Evolutionary conservation across 805 yeast species (phyloP).

Genomic region (Kodamaea kaohsiungensis): DNA sequence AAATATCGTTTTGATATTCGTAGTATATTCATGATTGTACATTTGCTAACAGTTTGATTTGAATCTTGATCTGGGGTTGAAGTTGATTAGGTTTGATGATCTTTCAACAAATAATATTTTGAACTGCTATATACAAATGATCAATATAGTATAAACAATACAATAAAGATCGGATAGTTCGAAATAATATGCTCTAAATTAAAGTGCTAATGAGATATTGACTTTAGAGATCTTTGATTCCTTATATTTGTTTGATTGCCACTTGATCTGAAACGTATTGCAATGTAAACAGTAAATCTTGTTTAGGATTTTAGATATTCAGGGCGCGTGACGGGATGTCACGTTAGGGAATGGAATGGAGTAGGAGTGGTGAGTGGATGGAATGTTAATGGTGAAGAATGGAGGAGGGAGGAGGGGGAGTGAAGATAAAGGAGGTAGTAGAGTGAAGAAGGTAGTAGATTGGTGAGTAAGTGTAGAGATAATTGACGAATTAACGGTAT

Average conservation of each 20-base stretch:
- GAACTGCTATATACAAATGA: too few species aligned
- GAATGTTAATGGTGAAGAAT: too few species aligned
- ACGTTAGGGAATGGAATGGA: neutral
- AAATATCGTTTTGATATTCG: neutral
- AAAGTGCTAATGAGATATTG: neutral
- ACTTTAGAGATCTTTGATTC: neutral
- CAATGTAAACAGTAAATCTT: neutral
- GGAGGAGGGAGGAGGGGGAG: too few species aligned
- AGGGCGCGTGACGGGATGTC: neutral
- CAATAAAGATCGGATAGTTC: neutral
- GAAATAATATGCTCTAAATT: too few species aligned
- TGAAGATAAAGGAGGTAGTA: too few species aligned
- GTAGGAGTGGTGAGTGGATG: too few species aligned
- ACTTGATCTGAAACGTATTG: neutral
- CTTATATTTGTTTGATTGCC: neutral
- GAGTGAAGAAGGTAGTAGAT: too few species aligned
- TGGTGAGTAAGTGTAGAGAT: too few species aligned
- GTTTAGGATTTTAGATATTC: neutral
- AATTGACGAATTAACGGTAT: too few species aligned
- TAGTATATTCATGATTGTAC: neutral
- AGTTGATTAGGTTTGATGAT: too few species aligned
- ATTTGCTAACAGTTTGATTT: neutral
- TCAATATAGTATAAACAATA: neutral
- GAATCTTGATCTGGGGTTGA: neutral
- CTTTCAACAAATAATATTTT: too few species aligned